Conservation (phyloP, 805 yeast species). For the Starmerella bombi region DNA sequence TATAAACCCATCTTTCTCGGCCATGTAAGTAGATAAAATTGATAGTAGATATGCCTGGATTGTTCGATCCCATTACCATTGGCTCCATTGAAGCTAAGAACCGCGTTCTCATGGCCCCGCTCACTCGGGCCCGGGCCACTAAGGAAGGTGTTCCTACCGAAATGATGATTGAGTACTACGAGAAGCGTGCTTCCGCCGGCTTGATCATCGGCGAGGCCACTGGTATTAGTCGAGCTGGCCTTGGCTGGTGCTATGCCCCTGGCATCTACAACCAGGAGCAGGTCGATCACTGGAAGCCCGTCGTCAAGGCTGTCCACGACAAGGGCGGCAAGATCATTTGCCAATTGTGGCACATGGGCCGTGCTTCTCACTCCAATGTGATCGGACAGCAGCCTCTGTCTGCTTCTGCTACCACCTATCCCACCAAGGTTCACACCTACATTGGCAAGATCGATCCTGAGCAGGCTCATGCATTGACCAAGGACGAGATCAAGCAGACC, state of each 20-base stretch:
- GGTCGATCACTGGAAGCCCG: slow-evolving; percentile 27
- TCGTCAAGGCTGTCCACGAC: slow-evolving; percentile 25
- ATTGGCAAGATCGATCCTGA: slow-evolving; percentile 15
- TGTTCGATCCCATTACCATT: slow-evolving; percentile 30
- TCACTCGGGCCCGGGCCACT: slow-evolving; percentile 34
- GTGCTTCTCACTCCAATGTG: slow-evolving; percentile 15
- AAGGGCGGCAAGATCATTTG: slow-evolving; percentile 18
- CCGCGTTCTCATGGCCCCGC: slow-evolving; percentile 38
- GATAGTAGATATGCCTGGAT: not conserved
- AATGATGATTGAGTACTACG: slow-evolving; percentile 40
- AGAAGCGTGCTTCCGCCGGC: slow-evolving; percentile 37
- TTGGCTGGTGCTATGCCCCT: slow-evolving; percentile 29
- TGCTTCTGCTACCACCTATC: slow-evolving; percentile 9
- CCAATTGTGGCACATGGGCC: slow-evolving; percentile 19
- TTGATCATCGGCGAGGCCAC: slow-evolving; percentile 49
- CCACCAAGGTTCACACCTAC: slow-evolving; percentile 7
- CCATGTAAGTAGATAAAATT: no score
- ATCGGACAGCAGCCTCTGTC: slow-evolving; percentile 14
- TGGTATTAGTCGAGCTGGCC: slow-evolving; percentile 32
- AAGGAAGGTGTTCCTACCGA: slow-evolving; percentile 32
- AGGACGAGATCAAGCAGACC: slow-evolving; percentile 33
- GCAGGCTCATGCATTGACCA: slow-evolving; percentile 31
- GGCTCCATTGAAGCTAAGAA: slow-evolving; percentile 27
- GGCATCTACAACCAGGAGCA: slow-evolving; percentile 26
- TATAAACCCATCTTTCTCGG: no score